Base-by-base conservation (phyloP, 495 filamentous ascomycete genomes). In the Talaromyces trachyspermus region DNA sequence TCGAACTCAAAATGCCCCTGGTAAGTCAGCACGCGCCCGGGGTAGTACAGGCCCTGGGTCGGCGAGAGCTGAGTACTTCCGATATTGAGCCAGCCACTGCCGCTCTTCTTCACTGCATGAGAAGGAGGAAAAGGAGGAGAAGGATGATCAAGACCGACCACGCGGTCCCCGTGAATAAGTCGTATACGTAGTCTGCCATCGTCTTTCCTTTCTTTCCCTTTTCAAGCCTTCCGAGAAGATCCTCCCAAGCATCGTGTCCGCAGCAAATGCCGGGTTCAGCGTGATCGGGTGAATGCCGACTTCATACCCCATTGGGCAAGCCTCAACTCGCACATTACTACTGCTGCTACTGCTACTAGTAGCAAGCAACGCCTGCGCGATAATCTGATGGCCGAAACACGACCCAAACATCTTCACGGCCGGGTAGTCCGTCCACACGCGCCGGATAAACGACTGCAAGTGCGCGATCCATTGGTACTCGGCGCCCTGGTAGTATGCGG, bases 341-440 rank as follows among this genome's bases (percentile, higher is more conserved):
- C 0, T 46, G 48, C 25, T 52, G 26, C 25, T 51, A 23, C 37
- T 5, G 30, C 5, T 55, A 56, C 5, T 26, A 5, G 2, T 22
- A 10, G 22, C 39, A 4, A 75, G 62, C 1, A 64, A 43, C 3
- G 65, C 68, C 40, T 68, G 64, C 4, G 66, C 70, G 45, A 75
- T 57, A 20, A 72, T 47, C 48, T 75, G 70, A 47, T 75, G 71
- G 0, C 71, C 71, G 52, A 75, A 75, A 51, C 70, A 75, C 15
- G 69, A 68, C 10, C 71, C 70, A 48, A 74, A 73, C 6, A 73
- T 56, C 50, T 64, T 68, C 10, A 79, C 61, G 7, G 61, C 43
- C 0, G 73, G 72, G 45, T 63, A 70, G 0, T 62, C 30, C 0
- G 9, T 30, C 52, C 70, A 66, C 39, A 71, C 64, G 6, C 40